phyloP scores from a whole-genome alignment of 1,139 yeast genomes.

The Saccharomycopsis hybrid region DNA sequence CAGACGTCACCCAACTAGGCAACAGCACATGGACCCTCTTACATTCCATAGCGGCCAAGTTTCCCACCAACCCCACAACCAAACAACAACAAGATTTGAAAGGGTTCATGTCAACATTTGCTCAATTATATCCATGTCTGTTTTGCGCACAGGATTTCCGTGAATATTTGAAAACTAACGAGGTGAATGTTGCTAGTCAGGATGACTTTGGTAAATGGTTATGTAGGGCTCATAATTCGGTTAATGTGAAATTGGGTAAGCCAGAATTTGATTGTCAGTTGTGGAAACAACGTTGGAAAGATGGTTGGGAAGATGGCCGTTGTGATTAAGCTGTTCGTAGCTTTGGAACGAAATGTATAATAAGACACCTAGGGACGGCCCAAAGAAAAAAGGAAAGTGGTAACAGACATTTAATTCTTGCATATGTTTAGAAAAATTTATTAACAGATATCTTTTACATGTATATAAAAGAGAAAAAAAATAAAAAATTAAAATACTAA shows the following conservation, averaged over 20 bases:
- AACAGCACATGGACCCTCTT: conserved; percentile 86
- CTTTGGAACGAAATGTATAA: no score
- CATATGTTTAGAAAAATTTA: no score
- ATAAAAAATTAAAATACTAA: no score
- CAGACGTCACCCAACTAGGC: conserved; percentile 80
- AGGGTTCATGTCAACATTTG: conserved; percentile 62
- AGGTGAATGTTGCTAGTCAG: conserved; percentile 63
- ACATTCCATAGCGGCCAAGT: conserved; percentile 86
- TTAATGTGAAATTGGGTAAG: conserved; percentile 78
- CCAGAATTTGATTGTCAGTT: conserved; percentile 77
- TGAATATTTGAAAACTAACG: conserved; percentile 48
- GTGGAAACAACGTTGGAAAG: conserved; percentile 93
- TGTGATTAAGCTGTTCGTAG: no score
- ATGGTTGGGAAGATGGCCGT: conserved; percentile 51
- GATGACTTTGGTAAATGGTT: conserved; percentile 87
- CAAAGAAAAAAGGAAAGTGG: no score
- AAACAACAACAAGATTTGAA: conserved; percentile 66
- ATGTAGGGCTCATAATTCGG: conserved; percentile 91
- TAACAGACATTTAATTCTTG: no score
- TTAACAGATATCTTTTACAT: no score
- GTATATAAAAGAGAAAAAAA: no score
- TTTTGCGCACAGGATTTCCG: conserved; percentile 86
- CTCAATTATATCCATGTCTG: conserved; percentile 90
- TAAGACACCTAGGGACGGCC: no score
- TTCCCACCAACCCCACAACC: conserved; percentile 62